Conservation (phyloP, 371 early-diverging fungal species). For the Saksenaea oblongispora region DNA sequence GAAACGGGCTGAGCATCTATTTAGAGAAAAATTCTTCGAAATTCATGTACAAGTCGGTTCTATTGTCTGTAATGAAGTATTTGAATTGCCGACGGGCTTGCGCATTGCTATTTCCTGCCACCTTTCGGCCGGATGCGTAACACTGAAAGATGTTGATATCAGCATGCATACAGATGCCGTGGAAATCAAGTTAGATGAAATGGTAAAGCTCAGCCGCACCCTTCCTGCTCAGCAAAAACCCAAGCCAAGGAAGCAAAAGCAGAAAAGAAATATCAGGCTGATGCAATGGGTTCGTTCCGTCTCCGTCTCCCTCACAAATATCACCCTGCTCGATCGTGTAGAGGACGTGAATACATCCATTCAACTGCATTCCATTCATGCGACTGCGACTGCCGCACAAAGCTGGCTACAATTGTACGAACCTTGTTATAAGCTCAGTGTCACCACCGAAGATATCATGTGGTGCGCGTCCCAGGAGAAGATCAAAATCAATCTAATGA, state of each 20-base stretch:
- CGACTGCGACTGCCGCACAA: conserved; percentile 7
- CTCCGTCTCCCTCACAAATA: conserved; percentile 20
- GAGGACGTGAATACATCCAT: conserved; percentile 13
- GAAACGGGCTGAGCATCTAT: conserved; percentile 45
- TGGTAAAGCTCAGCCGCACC: neutral
- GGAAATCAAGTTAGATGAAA: conserved; percentile 18
- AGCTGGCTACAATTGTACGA: conserved; percentile 9
- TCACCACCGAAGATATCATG: conserved; percentile 11
- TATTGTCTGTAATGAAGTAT: conserved; percentile 21
- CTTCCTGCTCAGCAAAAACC: neutral
- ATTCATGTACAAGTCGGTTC: conserved; percentile 38
- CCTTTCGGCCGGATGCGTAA: conserved; percentile 48
- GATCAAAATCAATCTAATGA: conserved; percentile 14
- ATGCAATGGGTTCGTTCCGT: conserved; percentile 21
- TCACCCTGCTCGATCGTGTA: conserved; percentile 14
- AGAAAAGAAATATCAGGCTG: conserved; percentile 2
- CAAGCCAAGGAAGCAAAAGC: neutral
- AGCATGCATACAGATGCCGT: conserved; percentile 23
- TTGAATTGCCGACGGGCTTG: conserved; percentile 33
- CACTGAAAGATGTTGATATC: conserved; percentile 45
- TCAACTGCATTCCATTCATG: conserved; percentile 12
- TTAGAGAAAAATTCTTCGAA: conserved; percentile 51
- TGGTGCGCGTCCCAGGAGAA: conserved; percentile 22
- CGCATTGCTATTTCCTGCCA: conserved; percentile 44
- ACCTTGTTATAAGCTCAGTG: conserved; percentile 24